These are phyloP conservation scores for Barnettozyma botsteinii DNA, from an alignment of 805 yeast species.

Conservation along the genomic window DNA sequence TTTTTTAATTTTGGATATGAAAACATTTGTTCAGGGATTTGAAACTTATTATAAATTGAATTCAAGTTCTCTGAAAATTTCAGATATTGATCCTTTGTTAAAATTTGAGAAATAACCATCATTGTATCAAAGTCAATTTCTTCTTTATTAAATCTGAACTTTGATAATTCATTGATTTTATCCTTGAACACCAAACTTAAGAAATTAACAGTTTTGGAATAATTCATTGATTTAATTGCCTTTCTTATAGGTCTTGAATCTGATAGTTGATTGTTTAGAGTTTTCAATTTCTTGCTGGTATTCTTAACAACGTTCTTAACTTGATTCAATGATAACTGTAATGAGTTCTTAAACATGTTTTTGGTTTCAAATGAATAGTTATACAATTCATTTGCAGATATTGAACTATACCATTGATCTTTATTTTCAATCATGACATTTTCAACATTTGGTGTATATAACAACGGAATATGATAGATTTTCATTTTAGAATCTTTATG, in stretches of 20 bases:
- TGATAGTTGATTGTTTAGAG: neutral
- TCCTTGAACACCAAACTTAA: conserved; percentile 6
- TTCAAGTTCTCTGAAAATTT: conserved; percentile 5
- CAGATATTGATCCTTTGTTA: conserved; percentile 7
- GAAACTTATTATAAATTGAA: conserved; percentile 3
- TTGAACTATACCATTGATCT: conserved; percentile 8
- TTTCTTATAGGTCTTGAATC: conserved; percentile 9
- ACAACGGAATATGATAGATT: conserved; percentile 14
- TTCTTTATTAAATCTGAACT: conserved; percentile 6
- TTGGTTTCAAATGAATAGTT: conserved; percentile 7
- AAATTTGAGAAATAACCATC: conserved; percentile 11
- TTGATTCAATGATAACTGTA: conserved; percentile 3
- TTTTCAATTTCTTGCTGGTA: conserved; percentile 8
- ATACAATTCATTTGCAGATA: conserved; percentile 15
- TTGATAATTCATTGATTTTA: conserved; percentile 8
- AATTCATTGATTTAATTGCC: conserved; percentile 7
- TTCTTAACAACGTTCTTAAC: conserved; percentile 9
- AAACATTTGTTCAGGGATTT: conserved; percentile 8
- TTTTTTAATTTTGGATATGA: conserved; percentile 3
- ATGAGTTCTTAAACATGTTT: conserved; percentile 2
- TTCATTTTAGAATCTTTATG: conserved; percentile 4
- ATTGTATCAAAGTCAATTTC: conserved; percentile 13
- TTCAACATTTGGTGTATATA: conserved; percentile 13
- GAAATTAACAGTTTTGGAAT: conserved; percentile 3
- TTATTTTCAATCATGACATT: neutral